Evolutionary conservation across 2,329 filamentous ascomycete species (phyloP).

Genomic region (Fusarium nematophilum): DNA sequence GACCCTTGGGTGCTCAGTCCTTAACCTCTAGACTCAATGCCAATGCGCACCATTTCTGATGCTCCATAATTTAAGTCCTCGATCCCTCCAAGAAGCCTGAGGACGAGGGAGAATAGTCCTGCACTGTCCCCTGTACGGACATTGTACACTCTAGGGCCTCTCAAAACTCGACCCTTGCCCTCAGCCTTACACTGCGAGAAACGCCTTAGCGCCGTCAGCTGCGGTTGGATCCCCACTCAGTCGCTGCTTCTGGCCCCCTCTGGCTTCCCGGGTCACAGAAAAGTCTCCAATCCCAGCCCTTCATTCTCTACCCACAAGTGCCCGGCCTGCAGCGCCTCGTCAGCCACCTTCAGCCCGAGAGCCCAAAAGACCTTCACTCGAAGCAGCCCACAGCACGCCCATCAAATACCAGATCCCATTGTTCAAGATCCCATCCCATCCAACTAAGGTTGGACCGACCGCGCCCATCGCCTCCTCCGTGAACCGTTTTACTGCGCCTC

Average conservation of each 20-base stretch:
- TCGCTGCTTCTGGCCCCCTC: conserved; percentile 15
- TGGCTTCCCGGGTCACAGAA: too few relatives aligned
- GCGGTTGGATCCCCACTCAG: conserved; percentile 29
- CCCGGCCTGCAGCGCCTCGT: conserved; percentile 30
- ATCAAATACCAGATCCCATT: too few relatives aligned
- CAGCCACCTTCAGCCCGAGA: conserved; percentile 41
- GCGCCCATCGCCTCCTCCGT: conserved; percentile 7
- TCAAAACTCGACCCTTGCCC: conserved; percentile 35
- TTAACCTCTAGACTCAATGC: too few relatives aligned
- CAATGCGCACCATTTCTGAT: too few relatives aligned
- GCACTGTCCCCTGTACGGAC: too few relatives aligned
- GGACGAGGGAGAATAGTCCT: conserved; percentile 18
- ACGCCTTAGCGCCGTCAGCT: conserved; percentile 40
- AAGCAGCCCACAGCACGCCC: too few relatives aligned
- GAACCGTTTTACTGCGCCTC: conserved; percentile 26
- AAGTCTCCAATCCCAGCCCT: conserved; percentile 3
- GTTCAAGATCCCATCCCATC: too few relatives aligned
- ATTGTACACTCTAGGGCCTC: too few relatives aligned
- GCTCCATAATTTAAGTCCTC: too few relatives aligned
- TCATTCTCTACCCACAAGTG: conserved; percentile 11
- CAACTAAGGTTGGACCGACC: too few relatives aligned
- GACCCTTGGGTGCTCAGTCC: too few relatives aligned
- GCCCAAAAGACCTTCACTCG: conserved; percentile 19
- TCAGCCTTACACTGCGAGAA: conserved; percentile 42
- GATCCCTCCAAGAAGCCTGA: too few relatives aligned